A percentile compares a stretch with the other conserved stretches of the same genome.
These are phyloP conservation scores for Secale cereale DNA, from an alignment of 176 grass and related monocot genomes.

Conservation along the genomic window DNA sequence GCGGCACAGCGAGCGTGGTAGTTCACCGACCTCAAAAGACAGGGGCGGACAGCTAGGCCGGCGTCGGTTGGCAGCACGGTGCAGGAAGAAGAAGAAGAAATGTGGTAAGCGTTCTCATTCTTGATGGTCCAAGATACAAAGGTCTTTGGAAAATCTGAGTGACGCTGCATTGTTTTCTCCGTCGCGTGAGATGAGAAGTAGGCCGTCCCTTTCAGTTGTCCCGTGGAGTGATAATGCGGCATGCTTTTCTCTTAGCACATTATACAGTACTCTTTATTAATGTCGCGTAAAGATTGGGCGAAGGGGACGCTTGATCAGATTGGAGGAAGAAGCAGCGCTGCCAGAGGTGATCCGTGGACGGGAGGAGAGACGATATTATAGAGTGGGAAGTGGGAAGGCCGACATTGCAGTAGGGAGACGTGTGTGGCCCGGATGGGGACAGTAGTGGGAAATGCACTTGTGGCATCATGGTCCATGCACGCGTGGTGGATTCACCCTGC, in stretches of 20 bases:
- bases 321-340: not conserved
- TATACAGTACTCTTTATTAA: not conserved
- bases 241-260: not conserved
- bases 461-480: too few species aligned
- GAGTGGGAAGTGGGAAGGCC: not conserved
- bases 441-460: not conserved
- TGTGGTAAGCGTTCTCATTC: too few species aligned
- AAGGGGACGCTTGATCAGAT: not conserved
- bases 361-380: not conserved
- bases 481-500: too few species aligned
- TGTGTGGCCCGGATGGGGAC: not conserved
- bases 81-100: too few species aligned
- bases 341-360: not conserved
- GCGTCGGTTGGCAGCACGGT: too few species aligned
- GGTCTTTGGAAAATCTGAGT: too few species aligned
- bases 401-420: not conserved
- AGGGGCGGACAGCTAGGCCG: too few species aligned
- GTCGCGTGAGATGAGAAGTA: too few species aligned
- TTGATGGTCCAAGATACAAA: too few species aligned
- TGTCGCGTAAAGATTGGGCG: not conserved
- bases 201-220: not conserved
- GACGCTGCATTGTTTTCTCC: too few species aligned
- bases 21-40: too few species aligned
- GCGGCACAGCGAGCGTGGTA: too few species aligned
- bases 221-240: not conserved